phyloP scores from a whole-genome alignment of 129 eudicot genomes.

The Saposhnikovia divaricata region DNA sequence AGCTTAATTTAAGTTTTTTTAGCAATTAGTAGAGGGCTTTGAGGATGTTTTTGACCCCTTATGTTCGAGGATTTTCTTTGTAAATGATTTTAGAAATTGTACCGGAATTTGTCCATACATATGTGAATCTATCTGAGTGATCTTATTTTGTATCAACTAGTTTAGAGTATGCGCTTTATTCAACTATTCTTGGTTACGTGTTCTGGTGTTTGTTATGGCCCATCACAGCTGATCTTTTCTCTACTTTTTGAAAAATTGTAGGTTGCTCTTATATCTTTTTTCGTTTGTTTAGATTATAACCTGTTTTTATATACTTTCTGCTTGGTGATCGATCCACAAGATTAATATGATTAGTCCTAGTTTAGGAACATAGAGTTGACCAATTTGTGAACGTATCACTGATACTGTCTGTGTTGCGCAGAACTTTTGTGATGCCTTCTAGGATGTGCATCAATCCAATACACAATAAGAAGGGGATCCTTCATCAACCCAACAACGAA shows the following conservation, averaged over 20 bases:
- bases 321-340: not conserved
- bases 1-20: not conserved
- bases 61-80: not conserved
- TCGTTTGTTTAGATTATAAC: not conserved
- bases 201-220: not conserved
- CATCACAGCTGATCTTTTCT: not conserved
- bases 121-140: not conserved
- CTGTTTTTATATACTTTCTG: not conserved
- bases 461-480: slow-evolving; percentile 85
- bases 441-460: slow-evolving; percentile 94
- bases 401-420: slow-evolving; percentile 21
- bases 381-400: not conserved
- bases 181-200: not conserved
- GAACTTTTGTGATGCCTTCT: slow-evolving; percentile 99
- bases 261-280: not conserved
- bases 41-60: not conserved
- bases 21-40: not conserved
- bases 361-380: not conserved
- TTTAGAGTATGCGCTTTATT: not conserved
- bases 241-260: not conserved
- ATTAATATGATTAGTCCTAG: not conserved
- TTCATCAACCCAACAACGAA: slow-evolving; percentile 43
- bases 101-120: not conserved
- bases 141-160: not conserved
- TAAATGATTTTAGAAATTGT: not conserved